phyloP scores from a whole-genome alignment of 2,329 filamentous ascomycete genomes.

The Fragosphaeria purpurea region DNA sequence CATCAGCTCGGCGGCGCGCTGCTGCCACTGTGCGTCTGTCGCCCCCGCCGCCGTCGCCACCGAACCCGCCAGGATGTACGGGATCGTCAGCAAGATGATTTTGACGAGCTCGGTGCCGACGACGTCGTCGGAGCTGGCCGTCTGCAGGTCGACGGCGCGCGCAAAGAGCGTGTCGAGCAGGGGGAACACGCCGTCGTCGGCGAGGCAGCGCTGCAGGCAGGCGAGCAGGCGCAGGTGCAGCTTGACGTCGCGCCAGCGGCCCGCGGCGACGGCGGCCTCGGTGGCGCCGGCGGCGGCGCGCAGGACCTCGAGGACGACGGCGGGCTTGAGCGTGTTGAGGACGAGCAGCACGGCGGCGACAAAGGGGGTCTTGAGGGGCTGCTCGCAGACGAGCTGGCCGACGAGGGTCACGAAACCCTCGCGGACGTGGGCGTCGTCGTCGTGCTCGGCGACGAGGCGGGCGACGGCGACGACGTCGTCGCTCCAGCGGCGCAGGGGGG shows the following conservation, averaged over 20 bases:
- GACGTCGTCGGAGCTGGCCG: conserved; percentile 84
- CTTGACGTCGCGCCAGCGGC: conserved; percentile 87
- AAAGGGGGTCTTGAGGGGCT: conserved; percentile 97
- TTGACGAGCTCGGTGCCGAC: conserved; percentile 84
- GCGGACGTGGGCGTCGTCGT: conserved; percentile 72
- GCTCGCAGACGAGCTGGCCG: conserved; percentile 71
- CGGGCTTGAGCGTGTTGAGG: conserved; percentile 66
- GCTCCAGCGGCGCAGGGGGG: conserved; percentile 64
- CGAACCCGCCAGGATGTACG: conserved; percentile 72
- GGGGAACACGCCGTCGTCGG: conserved; percentile 76
- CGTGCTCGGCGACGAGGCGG: conserved; percentile 68
- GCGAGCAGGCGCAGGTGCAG: conserved; percentile 79
- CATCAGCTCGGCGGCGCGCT: conserved; percentile 68
- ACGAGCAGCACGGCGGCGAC: conserved; percentile 74
- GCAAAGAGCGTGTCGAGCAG: conserved; percentile 84
- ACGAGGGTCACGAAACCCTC: conserved; percentile 62
- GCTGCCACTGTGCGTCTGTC: conserved; percentile 44
- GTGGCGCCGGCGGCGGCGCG: conserved; percentile 48
- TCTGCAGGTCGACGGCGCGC: conserved; percentile 86
- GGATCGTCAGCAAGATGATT: conserved; percentile 88
- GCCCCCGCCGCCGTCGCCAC: conserved; percentile 59
- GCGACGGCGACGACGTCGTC: conserved; percentile 70
- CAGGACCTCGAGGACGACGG: conserved; percentile 64
- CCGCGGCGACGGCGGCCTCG: conserved; percentile 58
- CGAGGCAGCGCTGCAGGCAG: conserved; percentile 70